Conservation (phyloP, 345 rosid species). For the Crucihimalaya himalaica region DNA sequence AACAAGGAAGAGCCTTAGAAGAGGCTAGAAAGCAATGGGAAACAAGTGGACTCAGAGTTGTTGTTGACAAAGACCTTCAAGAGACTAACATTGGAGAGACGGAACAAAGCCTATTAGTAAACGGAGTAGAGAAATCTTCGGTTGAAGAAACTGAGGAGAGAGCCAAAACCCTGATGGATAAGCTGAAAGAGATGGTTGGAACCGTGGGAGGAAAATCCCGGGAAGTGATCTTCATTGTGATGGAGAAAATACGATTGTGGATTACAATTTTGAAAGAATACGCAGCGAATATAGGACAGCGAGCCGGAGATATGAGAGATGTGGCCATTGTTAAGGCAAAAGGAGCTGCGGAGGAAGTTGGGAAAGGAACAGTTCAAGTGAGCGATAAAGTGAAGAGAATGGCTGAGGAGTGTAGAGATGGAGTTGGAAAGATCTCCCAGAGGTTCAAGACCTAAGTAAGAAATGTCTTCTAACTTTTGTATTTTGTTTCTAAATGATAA, state of each 20-base stretch:
- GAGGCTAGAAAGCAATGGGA: conserved; percentile 90
- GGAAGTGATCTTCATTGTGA: conserved; percentile 52
- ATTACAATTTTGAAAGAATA: conserved; percentile 53
- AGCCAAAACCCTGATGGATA: conserved; percentile 58
- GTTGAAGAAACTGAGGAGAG: conserved; percentile 63
- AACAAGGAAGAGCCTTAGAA: conserved; percentile 79
- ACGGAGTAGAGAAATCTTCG: conserved; percentile 51
- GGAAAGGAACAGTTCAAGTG: conserved; percentile 54
- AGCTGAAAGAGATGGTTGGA: conserved; percentile 62
- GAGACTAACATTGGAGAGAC: conserved; percentile 54
- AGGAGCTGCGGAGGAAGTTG: conserved; percentile 59
- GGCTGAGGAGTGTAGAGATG: conserved; percentile 45
- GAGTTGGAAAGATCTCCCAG: conserved; percentile 43
- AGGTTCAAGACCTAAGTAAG: conserved; percentile 39
- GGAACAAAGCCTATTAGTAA: conserved; percentile 48
- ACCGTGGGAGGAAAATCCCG: conserved; percentile 56
- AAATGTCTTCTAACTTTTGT: neutral
- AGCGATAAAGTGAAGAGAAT: conserved; percentile 48
- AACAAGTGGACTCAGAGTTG: conserved; percentile 78
- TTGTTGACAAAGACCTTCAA: conserved; percentile 75
- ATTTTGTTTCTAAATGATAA: neutral
- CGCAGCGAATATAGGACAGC: conserved; percentile 37
- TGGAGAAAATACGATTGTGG: conserved; percentile 50
- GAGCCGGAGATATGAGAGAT: conserved; percentile 45
- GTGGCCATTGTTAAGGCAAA: conserved; percentile 30